Conservation (phyloP, 1,284 basidiomycete species). For the Fomes fomentarius region DNA sequence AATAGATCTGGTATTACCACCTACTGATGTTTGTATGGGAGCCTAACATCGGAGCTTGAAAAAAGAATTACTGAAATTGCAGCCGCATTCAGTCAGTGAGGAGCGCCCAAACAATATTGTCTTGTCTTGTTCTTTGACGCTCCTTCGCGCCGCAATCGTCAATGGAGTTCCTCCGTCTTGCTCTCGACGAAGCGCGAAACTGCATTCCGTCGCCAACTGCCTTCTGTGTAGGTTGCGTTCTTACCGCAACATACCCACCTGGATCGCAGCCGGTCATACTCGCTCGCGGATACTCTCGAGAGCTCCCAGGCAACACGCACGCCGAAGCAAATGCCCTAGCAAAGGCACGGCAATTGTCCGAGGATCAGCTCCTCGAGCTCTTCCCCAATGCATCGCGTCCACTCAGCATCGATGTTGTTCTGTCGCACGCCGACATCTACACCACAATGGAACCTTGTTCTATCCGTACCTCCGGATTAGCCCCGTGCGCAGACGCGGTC, state of each 20-base stretch:
- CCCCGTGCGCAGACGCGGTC: slow-evolving; percentile 87
- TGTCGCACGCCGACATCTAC: slow-evolving; percentile 76
- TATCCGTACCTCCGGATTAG: slow-evolving; percentile 83
- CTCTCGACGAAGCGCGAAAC: slow-evolving; percentile 74
- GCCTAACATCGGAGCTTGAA: not conserved
- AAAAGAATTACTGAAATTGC: not conserved
- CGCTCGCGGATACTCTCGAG: slow-evolving; percentile 88
- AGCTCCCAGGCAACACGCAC: slow-evolving; percentile 95
- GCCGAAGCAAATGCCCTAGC: slow-evolving; percentile 94
- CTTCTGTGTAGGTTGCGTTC: slow-evolving; percentile 93
- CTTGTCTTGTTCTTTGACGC: not conserved
- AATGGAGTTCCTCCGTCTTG: slow-evolving; percentile 58
- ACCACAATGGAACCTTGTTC: slow-evolving; percentile 99
- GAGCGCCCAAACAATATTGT: not conserved
- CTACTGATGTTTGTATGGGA: no score
- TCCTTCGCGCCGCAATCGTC: not conserved
- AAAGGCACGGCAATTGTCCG: slow-evolving; percentile 62
- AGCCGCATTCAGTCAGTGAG: no score
- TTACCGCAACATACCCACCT: slow-evolving; percentile 56
- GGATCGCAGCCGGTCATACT: slow-evolving; percentile 55
- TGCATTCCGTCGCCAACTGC: slow-evolving; percentile 79
- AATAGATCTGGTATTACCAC: slow-evolving; percentile 4
- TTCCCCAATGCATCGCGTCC: slow-evolving; percentile 40
- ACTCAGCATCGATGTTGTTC: slow-evolving; percentile 42
- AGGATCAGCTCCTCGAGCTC: slow-evolving; percentile 44